phyloP scores from a whole-genome alignment of 768 basidiomycete genomes.

The Serendipita vermifera region DNA sequence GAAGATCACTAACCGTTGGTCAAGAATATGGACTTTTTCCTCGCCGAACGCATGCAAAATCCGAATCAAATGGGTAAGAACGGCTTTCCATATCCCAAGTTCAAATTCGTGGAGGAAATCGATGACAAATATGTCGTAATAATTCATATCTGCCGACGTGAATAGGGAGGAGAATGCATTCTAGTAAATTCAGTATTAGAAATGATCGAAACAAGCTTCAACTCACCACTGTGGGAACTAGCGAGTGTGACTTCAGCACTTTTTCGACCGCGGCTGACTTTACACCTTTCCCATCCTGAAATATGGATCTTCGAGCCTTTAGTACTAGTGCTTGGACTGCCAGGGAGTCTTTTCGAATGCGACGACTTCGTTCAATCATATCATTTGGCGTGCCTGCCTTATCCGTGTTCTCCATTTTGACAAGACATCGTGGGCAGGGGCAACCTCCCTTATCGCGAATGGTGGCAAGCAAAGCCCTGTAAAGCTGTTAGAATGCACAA shows the following conservation, averaged over 20 bases:
- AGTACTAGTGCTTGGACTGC: background rate
- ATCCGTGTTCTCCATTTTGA: conserved; percentile 22
- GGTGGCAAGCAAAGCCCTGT: conserved; percentile 26
- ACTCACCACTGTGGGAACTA: conserved; percentile 11
- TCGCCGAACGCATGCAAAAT: conserved; percentile 21
- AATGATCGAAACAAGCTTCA: conserved; percentile 1
- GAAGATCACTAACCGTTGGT: conserved; percentile 9
- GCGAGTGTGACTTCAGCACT: conserved; percentile 14
- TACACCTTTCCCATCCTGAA: conserved; percentile 8
- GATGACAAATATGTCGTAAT: conserved; percentile 21
- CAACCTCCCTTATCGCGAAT: conserved; percentile 29
- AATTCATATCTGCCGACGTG: conserved; percentile 16
- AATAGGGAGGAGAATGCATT: conserved; percentile 26
- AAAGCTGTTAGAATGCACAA: background rate
- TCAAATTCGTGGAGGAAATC: conserved; percentile 34
- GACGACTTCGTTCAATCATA: background rate
- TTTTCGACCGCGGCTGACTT: conserved; percentile 1
- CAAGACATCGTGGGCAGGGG: conserved; percentile 30
- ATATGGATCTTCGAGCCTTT: conserved; percentile 11
- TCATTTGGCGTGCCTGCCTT: conserved; percentile 21
- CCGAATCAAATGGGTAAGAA: conserved; percentile 28
- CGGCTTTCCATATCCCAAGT: conserved; percentile 27
- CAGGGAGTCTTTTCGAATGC: background rate
- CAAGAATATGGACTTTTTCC: conserved; percentile 17
- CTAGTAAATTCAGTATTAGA: conserved; percentile 17